Base-by-base conservation (phyloP, 805 yeast genomes). In the Saccharomycopsis malanga region DNA sequence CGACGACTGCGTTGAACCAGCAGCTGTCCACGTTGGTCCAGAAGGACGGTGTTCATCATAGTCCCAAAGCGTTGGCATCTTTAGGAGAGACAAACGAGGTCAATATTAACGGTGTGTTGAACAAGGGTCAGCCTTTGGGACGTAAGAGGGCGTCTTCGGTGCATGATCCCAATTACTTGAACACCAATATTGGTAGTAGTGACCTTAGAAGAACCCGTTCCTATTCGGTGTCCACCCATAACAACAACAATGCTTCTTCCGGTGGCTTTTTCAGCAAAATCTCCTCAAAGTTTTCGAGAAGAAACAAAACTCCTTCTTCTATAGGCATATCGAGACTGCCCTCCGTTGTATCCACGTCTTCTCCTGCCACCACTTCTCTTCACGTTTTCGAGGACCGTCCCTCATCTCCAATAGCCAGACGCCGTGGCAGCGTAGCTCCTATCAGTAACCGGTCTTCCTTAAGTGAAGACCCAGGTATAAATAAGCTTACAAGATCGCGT, bases 181-280 rank as follows among this genome's bases (percentile, higher is more conserved):
- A n/a, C n/a, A n/a, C n/a, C n/a, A n/a, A n/a, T n/a, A n/a, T n/a
- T n/a, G n/a, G n/a, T n/a, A n/a, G n/a, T n/a, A n/a, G n/a, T n/a
- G n/a, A n/a, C 6, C 18, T 45, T 9, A 38, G 43, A 29, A 25
- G 50, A 39, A 43, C 50, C 4, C 37, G 42, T 27, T 50, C 53
- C 2, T 39, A 45, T 29, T 29, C 42, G 5, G 24, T 42, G n/a
- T 27, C 44, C 6, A 42, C 15, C 25, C 21, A 21, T 30, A 30
- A 25, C 25, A 34, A 15, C 34, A 29, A 30, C 18, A 36, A 17
- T 6, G 17, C 30, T 10, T 22, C 27, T 27, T 24, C 39, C 10
- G 30, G 42, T 14, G 52, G 52, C 14, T 48, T 51, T 23, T 48
- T 49, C 27, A 37, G 48, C 25, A 52, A 35, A 15, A 34, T 49